Base-by-base conservation (phyloP, 1,139 yeast genomes). In the Candida pseudoviswanathii region DNA sequence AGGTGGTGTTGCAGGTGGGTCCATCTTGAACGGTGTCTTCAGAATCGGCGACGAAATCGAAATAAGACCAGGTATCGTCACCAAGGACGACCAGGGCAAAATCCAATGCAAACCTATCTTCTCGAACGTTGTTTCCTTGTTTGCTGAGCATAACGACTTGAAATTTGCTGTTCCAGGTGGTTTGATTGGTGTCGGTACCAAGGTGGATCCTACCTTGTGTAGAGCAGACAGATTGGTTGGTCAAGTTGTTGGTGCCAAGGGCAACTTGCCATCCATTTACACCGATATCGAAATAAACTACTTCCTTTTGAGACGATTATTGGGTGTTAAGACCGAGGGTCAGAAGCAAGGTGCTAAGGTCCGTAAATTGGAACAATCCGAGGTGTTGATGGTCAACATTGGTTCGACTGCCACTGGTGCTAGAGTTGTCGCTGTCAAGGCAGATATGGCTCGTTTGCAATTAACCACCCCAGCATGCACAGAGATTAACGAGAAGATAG, bases 1-100 rank as follows among this genome's bases (percentile, higher is more conserved):
- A 77, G 99, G 99, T 64, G 99, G 99, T 83, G 99, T 95, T 67
- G 99, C 99, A 44, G 99, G 99, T 78, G 99, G 99, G 60, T 90
- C 97, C 49, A 94, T 95, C 63, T 81, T 94, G 66, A 90, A 86
- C 53, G 99, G 99, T 82, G 99, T 95, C 48, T 89, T 95, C 78
- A 88, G 89, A 68, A 80, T 95, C 57, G 98, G 97, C 54, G 99
- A 95, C 67, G 99, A 95, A 77, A 94, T 95, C 66, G 99, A 95
- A 77, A 92, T 95, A 65, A 84, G 99, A 71, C 99, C 99, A 47
- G 99, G 99, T 80, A 91, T 94, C 60, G 98, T 94, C 54, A 91
- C 97, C 58, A 94, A 94, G 73, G 96, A 89, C 68, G 96, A 88
- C 63, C 86, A 85, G 63, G 95, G 96, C 65, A 89, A 88, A 71